Evolutionary conservation across 148 eudicot species (phyloP).

Genomic region (Vaccinium myrtillus): DNA sequence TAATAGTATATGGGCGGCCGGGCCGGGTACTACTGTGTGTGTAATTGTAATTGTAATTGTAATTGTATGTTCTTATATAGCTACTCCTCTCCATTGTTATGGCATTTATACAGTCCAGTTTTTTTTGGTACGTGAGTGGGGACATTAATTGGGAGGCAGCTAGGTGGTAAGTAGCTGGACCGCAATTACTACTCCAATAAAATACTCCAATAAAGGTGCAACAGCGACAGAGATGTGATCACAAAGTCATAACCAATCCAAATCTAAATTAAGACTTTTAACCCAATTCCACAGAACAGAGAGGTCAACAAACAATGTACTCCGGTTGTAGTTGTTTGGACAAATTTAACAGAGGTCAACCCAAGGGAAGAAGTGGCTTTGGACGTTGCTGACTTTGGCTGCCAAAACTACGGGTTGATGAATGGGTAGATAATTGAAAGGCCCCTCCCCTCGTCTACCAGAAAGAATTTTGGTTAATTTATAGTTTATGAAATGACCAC

Average conservation of each 20-base stretch:
- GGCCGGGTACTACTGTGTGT: not conserved
- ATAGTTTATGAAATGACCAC: no score
- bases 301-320: not conserved
- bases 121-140: not conserved
- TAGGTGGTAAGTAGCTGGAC: slow-evolving; percentile 16
- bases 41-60: not conserved
- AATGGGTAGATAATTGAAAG: no score
- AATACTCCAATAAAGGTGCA: no score
- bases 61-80: not conserved
- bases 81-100: no score
- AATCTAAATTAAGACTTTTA: not conserved
- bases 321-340: not conserved
- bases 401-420: no score
- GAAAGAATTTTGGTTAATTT: no score
- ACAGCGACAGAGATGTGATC: no score
- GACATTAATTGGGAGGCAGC: slow-evolving; percentile 13
- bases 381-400: not conserved
- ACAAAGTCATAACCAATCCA: no score
- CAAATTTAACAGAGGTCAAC: not conserved
- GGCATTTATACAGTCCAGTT: not conserved
- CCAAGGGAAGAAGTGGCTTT: not conserved
- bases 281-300: not conserved
- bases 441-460: no score
- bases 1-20: not conserved
- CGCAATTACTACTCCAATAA: not conserved